phyloP scores from a whole-genome alignment of 2,329 filamentous ascomycete genomes.

The Ustilaginoidea virens region DNA sequence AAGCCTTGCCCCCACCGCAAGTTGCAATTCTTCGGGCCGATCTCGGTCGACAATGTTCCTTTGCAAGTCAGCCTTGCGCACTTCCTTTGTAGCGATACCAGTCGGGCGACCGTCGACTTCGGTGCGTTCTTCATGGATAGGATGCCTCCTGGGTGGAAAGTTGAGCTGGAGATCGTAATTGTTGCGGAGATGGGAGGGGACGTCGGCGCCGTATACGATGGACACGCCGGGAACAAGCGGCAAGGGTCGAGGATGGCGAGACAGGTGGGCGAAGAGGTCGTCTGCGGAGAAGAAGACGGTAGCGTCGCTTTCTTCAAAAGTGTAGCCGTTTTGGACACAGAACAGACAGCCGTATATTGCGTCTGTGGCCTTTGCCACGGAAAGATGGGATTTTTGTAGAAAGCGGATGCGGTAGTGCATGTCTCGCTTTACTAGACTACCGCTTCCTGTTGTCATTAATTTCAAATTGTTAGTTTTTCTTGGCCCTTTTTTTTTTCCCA shows the following conservation, averaged over 20 bases:
- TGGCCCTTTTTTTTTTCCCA: too few species aligned
- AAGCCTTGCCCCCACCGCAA: constrained; percentile 31
- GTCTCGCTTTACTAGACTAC: constrained; percentile 28
- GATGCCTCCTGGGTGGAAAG: constrained; percentile 22
- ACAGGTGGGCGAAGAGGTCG: constrained; percentile 35
- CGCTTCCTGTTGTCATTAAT: constrained; percentile 10
- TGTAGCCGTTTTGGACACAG: constrained; percentile 32
- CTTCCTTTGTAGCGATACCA: constrained; percentile 29
- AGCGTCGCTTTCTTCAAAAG: constrained; percentile 36
- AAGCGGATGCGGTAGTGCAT: constrained; percentile 37
- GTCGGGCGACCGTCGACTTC: constrained; percentile 28
- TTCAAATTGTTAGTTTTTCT: too few species aligned
- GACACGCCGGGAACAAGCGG: constrained; percentile 31
- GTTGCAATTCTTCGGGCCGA: constrained; percentile 23
- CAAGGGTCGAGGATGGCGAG: constrained; percentile 36
- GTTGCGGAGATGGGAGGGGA: constrained; percentile 25
- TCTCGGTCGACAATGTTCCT: constrained; percentile 26
- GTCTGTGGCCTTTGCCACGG: constrained; percentile 34
- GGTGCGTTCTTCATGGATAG: constrained; percentile 21
- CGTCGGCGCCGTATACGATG: constrained; percentile 27
- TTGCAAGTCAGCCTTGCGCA: constrained; percentile 30
- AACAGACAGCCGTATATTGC: constrained; percentile 39
- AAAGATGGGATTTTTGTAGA: constrained; percentile 38
- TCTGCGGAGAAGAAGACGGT: constrained; percentile 40
- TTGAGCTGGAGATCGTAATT: constrained; percentile 38